Evolutionary conservation across 345 rosid species (phyloP).

Genomic region (Bruguiera parviflora): DNA sequence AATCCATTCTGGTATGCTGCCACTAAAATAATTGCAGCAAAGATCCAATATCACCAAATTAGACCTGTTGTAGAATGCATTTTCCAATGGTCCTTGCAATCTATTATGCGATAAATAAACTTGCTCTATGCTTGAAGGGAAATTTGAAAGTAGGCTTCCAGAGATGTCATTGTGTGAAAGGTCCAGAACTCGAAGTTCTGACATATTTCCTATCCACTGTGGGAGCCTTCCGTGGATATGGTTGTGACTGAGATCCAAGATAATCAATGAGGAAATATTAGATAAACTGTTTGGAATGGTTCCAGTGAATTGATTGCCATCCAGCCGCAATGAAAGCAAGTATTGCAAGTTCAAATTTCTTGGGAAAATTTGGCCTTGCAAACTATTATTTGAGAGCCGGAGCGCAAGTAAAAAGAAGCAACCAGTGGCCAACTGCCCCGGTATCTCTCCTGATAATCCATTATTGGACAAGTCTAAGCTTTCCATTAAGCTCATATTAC

Average conservation of each 20-base stretch:
- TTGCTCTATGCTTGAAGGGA: not conserved
- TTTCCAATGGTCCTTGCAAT: not conserved
- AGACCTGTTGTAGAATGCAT: not conserved
- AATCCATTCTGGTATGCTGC: constrained; percentile 24
- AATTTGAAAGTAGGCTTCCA: not conserved
- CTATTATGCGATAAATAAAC: constrained; percentile 10
- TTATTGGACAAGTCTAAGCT: constrained; percentile 24
- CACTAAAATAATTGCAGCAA: constrained; percentile 11
- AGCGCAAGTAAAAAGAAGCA: not conserved
- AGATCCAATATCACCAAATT: constrained; percentile 2
- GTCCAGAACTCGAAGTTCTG: not conserved
- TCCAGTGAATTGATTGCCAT: constrained; percentile 1
- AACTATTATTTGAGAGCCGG: constrained; percentile 21
- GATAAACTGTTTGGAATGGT: not conserved
- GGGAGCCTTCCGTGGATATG: not conserved
- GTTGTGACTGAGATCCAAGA: not conserved
- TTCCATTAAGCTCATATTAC: not conserved
- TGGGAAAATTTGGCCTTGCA: constrained; percentile 20
- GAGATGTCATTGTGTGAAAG: constrained; percentile 4
- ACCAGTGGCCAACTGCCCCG: not conserved
- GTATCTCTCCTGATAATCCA: constrained; percentile 13
- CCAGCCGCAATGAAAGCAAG: not conserved
- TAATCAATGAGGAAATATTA: not conserved
- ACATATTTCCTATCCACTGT: not conserved
- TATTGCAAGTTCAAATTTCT: not conserved